Conservation (phyloP, 805 yeast genomes). For the Yamadazyma ubonensis region DNA sequence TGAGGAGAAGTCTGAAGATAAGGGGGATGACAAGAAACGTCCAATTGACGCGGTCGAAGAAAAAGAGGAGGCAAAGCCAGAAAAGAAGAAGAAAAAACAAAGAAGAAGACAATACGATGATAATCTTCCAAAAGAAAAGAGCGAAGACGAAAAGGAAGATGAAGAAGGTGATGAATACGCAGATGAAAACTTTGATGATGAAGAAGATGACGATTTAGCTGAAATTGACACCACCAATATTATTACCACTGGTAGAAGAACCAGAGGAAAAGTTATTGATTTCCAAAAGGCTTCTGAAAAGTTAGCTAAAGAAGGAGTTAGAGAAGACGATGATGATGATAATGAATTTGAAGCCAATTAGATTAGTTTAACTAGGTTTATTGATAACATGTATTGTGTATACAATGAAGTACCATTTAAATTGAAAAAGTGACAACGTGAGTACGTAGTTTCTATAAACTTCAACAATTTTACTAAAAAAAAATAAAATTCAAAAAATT, state of each 20-base stretch:
- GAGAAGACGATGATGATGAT: slow-evolving; percentile 37
- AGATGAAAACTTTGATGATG: slow-evolving; percentile 46
- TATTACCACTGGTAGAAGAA: slow-evolving; percentile 82
- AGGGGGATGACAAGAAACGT: slow-evolving; percentile 9
- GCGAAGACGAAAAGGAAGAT: slow-evolving; percentile 45
- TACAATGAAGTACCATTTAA: too few species aligned
- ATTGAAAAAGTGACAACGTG: neutral
- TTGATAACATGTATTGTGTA: neutral
- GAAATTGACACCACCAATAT: slow-evolving; percentile 84
- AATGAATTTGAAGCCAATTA: slow-evolving; percentile 22
- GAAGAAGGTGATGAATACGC: slow-evolving; percentile 47
- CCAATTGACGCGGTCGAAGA: slow-evolving; percentile 11
- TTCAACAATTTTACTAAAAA: slow-evolving; percentile 4
- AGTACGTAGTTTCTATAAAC: neutral
- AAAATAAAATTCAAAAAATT: slow-evolving; percentile 14
- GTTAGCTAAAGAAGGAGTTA: slow-evolving; percentile 49
- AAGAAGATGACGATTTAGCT: slow-evolving; percentile 67
- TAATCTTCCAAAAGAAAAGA: slow-evolving; percentile 49
- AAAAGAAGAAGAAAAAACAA: slow-evolving; percentile 37
- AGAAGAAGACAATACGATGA: slow-evolving; percentile 60
- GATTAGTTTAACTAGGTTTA: neutral
- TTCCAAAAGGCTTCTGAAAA: slow-evolving; percentile 77
- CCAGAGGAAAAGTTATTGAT: slow-evolving; percentile 86
- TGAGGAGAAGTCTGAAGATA: neutral
- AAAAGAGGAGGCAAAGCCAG: slow-evolving; percentile 1